Evolutionary conservation across 202 grass and related monocot genomes (phyloP), one percentile per base, ranked within the genome.

Genomic region (Brachypodium distachyon): DNA sequence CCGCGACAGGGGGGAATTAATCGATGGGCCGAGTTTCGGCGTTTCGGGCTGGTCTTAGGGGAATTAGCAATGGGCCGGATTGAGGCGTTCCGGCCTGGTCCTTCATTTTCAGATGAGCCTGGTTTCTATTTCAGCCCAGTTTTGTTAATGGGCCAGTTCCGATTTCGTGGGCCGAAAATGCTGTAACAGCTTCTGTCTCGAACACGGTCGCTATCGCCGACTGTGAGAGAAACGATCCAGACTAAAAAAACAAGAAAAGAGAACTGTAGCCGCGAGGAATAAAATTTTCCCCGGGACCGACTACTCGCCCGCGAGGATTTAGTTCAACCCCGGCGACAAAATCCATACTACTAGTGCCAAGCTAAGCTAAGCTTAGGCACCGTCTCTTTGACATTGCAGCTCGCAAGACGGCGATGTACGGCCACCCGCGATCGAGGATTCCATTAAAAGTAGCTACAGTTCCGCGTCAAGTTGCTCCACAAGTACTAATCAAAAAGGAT

Each of bases 381-480:
- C 55, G 81, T 73, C 81, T 41, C 9, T n/a, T 84, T 84, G 81
- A 83, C 63, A 19, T 43, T 31, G 63, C 1, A 18, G n/a, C n/a
- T n/a, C 6, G 33, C 33, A 36, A 6, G 33, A 36, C 3, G 33
- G 6, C 33, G 33, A 36, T 6, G 33, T 36, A 21, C 18, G n/a
- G 3, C 1, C 23, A 2, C n/a, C n/a, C n/a, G n/a, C n/a, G n/a
- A n/a, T n/a, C n/a, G n/a, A n/a, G n/a, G n/a, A n/a, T n/a, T n/a
- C n/a, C n/a, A n/a, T n/a, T n/a, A n/a, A n/a, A n/a, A n/a, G n/a
- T n/a, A n/a, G n/a, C n/a, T n/a, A n/a, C n/a, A n/a, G n/a, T n/a
- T n/a, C n/a, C n/a, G n/a, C n/a, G n/a, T n/a, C n/a, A n/a, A n/a
- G n/a, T n/a, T n/a, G n/a, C n/a, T n/a, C n/a, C n/a, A n/a, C n/a